Conservation (phyloP, 2,329 filamentous ascomycete genomes). For the Diaporthe vaccinii region DNA sequence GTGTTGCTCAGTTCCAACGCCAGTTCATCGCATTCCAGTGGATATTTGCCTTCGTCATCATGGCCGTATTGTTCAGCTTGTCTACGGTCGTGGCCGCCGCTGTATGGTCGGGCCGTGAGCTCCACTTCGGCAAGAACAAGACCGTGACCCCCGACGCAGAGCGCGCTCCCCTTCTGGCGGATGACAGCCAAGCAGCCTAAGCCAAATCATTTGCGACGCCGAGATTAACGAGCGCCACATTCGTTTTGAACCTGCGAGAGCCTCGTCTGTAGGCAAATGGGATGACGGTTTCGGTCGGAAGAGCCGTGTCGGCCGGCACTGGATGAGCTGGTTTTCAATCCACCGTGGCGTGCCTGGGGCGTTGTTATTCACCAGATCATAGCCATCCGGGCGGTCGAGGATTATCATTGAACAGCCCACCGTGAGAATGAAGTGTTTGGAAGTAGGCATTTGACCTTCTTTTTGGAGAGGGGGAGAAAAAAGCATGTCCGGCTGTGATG, state of each 20-base stretch:
- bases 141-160: conserved; percentile 62
- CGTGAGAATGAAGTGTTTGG: background rate
- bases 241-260: background rate
- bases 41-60: conserved; percentile 92
- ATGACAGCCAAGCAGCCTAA: conserved; percentile 55
- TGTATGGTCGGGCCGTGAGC: conserved; percentile 70
- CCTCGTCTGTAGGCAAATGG: background rate
- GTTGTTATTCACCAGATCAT: background rate
- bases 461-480: background rate
- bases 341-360: background rate
- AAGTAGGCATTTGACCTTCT: background rate
- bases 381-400: background rate
- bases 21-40: conserved; percentile 86
- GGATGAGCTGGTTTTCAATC: background rate
- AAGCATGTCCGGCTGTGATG: conserved; percentile 17
- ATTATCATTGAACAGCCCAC: background rate
- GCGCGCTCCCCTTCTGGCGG: conserved; percentile 72
- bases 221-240: too few relatives aligned
- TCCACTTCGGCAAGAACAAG: conserved; percentile 61
- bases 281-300: background rate
- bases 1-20: conserved; percentile 80
- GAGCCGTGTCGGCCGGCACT: background rate
- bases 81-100: conserved; percentile 77
- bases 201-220: background rate
- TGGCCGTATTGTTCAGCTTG: conserved; percentile 78